phyloP scores from a whole-genome alignment of 495 filamentous ascomycete species.

The Hypoxylon perforatum region DNA sequence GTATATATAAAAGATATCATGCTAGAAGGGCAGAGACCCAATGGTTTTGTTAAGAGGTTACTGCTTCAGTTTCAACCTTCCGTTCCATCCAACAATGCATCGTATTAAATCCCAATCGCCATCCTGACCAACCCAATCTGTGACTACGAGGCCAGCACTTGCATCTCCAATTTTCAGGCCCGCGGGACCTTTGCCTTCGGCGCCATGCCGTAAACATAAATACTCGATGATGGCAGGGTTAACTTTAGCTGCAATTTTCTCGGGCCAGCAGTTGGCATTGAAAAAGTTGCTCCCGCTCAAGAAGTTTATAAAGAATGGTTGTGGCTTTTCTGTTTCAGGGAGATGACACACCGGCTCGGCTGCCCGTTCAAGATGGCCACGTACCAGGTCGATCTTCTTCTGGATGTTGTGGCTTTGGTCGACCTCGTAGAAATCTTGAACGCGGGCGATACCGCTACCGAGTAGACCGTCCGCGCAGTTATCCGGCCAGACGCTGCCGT shows the following conservation, averaged over 20 bases:
- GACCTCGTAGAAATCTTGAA: conserved; percentile 97
- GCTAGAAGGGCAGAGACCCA: not conserved
- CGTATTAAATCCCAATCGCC: conserved; percentile 95
- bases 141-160: conserved; percentile 90
- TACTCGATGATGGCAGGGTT: conserved; percentile 90
- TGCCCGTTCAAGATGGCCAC: conserved; percentile 79
- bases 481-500: conserved; percentile 86
- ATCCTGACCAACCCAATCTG: conserved; percentile 88
- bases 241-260: conserved; percentile 88
- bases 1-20: not conserved
- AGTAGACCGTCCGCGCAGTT: conserved; percentile 83
- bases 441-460: conserved; percentile 78
- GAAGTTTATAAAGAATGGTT: conserved; percentile 91
- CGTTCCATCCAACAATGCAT: conserved; percentile 92
- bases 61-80: conserved; percentile 68
- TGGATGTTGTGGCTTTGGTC: conserved; percentile 77
- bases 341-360: conserved; percentile 56
- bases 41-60: not conserved
- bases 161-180: conserved; percentile 71
- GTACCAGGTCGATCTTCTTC: conserved; percentile 79
- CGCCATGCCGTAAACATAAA: conserved; percentile 76
- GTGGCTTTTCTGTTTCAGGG: conserved; percentile 45
- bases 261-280: conserved; percentile 90
- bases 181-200: conserved; percentile 54
- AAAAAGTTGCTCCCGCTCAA: conserved; percentile 93